Evolutionary conservation across 371 early-diverging fungal species (phyloP), one percentile per base, ranked within the genome.

Genomic region (Apophysomyces elegans): DNA sequence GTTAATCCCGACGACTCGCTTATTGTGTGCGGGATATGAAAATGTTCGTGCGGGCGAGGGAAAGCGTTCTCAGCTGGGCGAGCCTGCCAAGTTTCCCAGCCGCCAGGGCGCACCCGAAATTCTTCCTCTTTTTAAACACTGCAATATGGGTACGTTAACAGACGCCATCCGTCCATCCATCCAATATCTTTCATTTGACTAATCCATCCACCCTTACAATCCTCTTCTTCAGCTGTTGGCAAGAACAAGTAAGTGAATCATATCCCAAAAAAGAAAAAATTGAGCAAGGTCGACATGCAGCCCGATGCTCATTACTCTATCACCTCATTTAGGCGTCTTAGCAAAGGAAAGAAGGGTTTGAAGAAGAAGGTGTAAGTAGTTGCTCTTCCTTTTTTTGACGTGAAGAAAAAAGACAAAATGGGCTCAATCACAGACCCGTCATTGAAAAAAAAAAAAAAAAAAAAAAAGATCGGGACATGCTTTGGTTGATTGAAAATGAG

Each of bases 321-420:
- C 44, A 7, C 62, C 16, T 38, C 63, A 46, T 39, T 62, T 61
- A 86, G 85, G 84, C 88, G 88, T 83, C 87, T 96, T 74, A 92
- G 93, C 76, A 96, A 96, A 86, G 95, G 95, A 78, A 96, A 95
- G 91, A 96, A 95, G 90, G 96, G 95, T 77, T 86, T 94, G 79
- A 96, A 96, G 94, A 96, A 96, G 94, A 95, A 93, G 92, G 85
- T 92, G 93, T 94, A 91, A 88, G 93, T 93, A 67, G 8, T 44
- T 47, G 39, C n/a, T 62, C 38, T 45, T 4, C 41, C 37, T 26
- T 14, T 50, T 61, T 32, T 45, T 9, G 18, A 21, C 26, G 44
- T 7, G 9, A 1, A 46, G 44, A 13, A 43, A 39, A 37, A 36
- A 21, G 39, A 16, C 11, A 43, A 58, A 38, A 41, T 21, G 38